Evolutionary conservation across 2,329 filamentous ascomycete species (phyloP).

Genomic region (Talaromyces sp.): DNA sequence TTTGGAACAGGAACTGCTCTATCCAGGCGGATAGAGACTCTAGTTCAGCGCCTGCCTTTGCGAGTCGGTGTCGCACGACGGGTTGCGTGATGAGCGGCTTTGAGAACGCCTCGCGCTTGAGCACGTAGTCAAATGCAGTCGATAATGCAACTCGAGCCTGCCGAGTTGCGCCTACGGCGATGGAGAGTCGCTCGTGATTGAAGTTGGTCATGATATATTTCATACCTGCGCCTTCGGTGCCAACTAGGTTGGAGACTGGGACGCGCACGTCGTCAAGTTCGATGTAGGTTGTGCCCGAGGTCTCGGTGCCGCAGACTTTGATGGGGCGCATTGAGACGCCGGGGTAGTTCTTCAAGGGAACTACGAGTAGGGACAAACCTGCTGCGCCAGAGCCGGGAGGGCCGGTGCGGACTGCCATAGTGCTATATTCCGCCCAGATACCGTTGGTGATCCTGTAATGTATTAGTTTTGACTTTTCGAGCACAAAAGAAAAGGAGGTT

Average conservation of each 20-base stretch:
- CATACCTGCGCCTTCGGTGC: constrained; percentile 68
- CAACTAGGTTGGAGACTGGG: constrained; percentile 67
- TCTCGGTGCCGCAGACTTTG: constrained; percentile 61
- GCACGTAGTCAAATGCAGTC: constrained; percentile 59
- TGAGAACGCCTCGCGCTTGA: constrained; percentile 66
- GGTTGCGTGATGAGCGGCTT: constrained; percentile 70
- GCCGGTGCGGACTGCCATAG: constrained; percentile 72
- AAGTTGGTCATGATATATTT: constrained; percentile 74
- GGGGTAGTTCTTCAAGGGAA: constrained; percentile 64
- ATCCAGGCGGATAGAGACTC: constrained; percentile 71
- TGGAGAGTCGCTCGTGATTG: constrained; percentile 71
- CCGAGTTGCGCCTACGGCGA: constrained; percentile 62
- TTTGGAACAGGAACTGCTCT: constrained; percentile 66
- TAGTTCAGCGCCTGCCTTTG: constrained; percentile 65
- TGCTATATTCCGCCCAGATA: constrained; percentile 65
- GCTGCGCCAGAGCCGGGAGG: constrained; percentile 52
- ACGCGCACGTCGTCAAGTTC: constrained; percentile 73
- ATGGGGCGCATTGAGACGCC: constrained; percentile 67
- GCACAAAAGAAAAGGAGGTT: not conserved
- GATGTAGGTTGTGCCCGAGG: constrained; percentile 68
- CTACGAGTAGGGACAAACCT: constrained; percentile 65
- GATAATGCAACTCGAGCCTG: constrained; percentile 60
- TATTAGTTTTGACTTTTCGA: not conserved
- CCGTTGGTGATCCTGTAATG: constrained; percentile 63
- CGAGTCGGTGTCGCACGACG: constrained; percentile 69